phyloP scores from a whole-genome alignment of 2,329 filamentous ascomycete species.

The Aspergillus ruber region DNA sequence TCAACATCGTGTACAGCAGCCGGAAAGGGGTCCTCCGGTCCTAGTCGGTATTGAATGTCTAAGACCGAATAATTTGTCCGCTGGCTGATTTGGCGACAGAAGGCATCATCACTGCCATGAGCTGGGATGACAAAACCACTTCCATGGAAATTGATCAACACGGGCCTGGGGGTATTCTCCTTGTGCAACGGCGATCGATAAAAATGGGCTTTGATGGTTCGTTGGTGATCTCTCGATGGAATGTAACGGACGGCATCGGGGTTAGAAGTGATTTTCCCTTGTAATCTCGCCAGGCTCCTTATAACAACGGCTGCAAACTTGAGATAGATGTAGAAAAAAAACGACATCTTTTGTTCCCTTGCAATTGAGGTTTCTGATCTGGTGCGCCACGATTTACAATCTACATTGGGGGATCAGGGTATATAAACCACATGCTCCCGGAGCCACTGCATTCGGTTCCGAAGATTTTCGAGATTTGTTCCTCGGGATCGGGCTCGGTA shows the following conservation, averaged over 20 bases:
- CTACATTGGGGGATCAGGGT: background rate
- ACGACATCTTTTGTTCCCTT: background rate
- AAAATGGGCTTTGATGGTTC: constrained; percentile 20
- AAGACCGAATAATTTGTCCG: constrained; percentile 23
- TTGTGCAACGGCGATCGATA: constrained; percentile 12
- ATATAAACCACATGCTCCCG: background rate
- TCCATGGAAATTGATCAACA: constrained; percentile 26
- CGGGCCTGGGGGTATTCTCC: constrained; percentile 7
- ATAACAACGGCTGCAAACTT: background rate
- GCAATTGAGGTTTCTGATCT: no score
- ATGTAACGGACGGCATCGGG: constrained; percentile 18
- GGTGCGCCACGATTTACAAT: no score
- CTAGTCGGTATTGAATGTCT: constrained; percentile 34
- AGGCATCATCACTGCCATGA: constrained; percentile 23
- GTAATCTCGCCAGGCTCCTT: background rate
- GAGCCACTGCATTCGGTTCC: no score
- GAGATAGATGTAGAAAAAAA: background rate
- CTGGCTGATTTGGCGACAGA: constrained; percentile 17
- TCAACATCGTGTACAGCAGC: constrained; percentile 31
- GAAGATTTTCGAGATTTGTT: no score
- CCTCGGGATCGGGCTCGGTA: no score
- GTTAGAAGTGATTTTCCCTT: constrained; percentile 5
- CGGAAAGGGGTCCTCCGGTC: constrained; percentile 35
- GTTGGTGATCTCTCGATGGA: constrained; percentile 15
- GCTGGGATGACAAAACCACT: constrained; percentile 24